A percentile compares a stretch with the other conserved stretches of the same genome.
Evolutionary conservation across 2,329 filamentous ascomycete genomes (phyloP).

Genomic region (Stemphylium lycopersici): DNA sequence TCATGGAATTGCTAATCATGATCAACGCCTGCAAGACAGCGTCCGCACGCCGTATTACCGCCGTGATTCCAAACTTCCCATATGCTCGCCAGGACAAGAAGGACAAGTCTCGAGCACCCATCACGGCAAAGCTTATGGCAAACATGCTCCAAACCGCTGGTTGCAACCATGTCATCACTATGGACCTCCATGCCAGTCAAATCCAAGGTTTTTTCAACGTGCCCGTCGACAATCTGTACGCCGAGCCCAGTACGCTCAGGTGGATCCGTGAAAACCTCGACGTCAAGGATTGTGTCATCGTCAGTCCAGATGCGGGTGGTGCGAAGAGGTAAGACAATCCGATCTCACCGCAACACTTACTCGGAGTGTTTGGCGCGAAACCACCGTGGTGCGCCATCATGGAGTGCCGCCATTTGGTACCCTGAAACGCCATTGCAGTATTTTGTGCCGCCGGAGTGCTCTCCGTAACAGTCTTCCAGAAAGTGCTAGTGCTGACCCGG

Average conservation of each 20-base stretch:
- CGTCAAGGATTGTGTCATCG: constrained; percentile 85
- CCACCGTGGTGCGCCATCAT: neutral
- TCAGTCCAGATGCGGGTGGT: constrained; percentile 92
- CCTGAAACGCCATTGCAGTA: neutral
- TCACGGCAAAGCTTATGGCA: constrained; percentile 92
- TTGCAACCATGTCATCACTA: constrained; percentile 92
- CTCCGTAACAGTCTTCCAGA: constrained; percentile 1
- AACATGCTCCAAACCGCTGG: constrained; percentile 97
- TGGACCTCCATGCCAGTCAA: constrained; percentile 93
- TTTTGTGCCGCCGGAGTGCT: neutral
- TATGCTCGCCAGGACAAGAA: constrained; percentile 98
- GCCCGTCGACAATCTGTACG: constrained; percentile 82
- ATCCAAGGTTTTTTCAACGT: constrained; percentile 96
- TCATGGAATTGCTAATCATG: constrained; percentile 99
- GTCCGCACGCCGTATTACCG: constrained; percentile 88
- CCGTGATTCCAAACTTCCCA: constrained; percentile 93
- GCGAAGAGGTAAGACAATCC: constrained; percentile 72
- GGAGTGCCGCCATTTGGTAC: neutral
- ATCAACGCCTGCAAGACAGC: constrained; percentile 92
- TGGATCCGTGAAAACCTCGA: constrained; percentile 90
- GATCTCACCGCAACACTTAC: neutral
- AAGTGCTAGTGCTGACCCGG: constrained; percentile 19
- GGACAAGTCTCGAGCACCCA: constrained; percentile 93
- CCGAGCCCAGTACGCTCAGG: constrained; percentile 86
- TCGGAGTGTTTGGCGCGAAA: neutral